Evolutionary conservation across 495 filamentous ascomycete species (phyloP).

Genomic region (Daldinia concentrica): DNA sequence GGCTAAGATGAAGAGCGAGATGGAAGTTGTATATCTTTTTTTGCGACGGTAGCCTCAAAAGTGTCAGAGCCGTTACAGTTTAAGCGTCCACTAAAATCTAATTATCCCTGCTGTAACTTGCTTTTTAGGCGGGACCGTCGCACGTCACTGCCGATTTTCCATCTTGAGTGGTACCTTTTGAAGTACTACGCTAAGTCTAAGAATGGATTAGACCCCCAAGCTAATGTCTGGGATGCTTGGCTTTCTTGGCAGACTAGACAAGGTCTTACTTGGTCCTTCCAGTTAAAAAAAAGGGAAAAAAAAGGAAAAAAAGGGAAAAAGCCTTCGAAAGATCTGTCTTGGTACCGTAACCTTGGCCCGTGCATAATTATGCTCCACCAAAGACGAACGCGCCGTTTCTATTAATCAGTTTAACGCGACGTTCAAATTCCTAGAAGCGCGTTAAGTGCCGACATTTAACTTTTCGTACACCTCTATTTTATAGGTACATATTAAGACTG

Average conservation of each 20-base stretch:
- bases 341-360: conserved; percentile 7
- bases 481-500: background rate
- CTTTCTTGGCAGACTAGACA: background rate
- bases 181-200: conserved; percentile 14
- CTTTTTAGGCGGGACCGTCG: conserved; percentile 38
- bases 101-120: conserved; percentile 20
- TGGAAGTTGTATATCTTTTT: conserved; percentile 26
- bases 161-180: conserved; percentile 27
- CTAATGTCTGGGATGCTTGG: background rate
- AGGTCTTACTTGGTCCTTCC: background rate
- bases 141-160: conserved; percentile 44
- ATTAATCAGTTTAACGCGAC: conserved; percentile 14
- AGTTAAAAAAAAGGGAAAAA: conserved; percentile 24
- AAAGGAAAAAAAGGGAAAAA: conserved; percentile 12
- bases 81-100: conserved; percentile 25
- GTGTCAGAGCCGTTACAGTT: conserved; percentile 7
- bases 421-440: conserved; percentile 26
- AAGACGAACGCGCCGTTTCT: conserved; percentile 27
- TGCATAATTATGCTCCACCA: conserved; percentile 1
- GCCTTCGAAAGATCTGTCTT: conserved; percentile 18
- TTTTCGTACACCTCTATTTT: background rate
- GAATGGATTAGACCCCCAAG: background rate
- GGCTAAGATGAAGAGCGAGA: background rate
- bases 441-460: conserved; percentile 24
- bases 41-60: conserved; percentile 45